Percentiles rank a stretch among this genome's conserved stretches.
phyloP scores from a whole-genome alignment of 2,329 filamentous ascomycete species.

The Pseudodiploospora longispora region DNA sequence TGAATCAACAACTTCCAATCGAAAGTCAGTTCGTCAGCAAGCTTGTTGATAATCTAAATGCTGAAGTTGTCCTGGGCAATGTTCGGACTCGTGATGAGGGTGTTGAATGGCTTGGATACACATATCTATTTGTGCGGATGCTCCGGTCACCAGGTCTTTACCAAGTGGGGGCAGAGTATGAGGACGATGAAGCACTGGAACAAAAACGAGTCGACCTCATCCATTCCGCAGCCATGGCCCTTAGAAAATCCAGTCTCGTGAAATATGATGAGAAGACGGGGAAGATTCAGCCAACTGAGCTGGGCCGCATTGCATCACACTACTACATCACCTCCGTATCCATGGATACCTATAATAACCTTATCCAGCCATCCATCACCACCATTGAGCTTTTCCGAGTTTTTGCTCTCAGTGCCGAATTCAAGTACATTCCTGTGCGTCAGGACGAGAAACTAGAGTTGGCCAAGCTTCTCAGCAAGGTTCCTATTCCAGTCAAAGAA shows the following conservation, averaged over 20 bases:
- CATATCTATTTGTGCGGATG: conserved; percentile 97
- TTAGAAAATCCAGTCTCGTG: conserved; percentile 81
- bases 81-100: conserved; percentile 86
- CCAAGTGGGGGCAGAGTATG: conserved; percentile 91
- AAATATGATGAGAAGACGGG: conserved; percentile 96
- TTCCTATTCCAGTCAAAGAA: conserved; percentile 95
- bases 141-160: conserved; percentile 90
- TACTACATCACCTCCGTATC: conserved; percentile 97
- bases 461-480: conserved; percentile 78
- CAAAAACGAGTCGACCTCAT: conserved; percentile 97
- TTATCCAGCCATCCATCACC: conserved; percentile 87
- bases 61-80: conserved; percentile 91
- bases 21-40: conserved; percentile 93
- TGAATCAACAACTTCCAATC: conserved; percentile 96
- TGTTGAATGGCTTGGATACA: conserved; percentile 98
- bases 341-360: conserved; percentile 94
- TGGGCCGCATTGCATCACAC: conserved; percentile 91
- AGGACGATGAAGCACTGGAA: conserved; percentile 82
- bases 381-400: conserved; percentile 95
- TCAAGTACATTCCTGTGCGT: conserved; percentile 96
- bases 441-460: conserved; percentile 97
- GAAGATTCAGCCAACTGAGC: conserved; percentile 80
- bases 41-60: conserved; percentile 91
- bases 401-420: conserved; percentile 92
- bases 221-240: conserved; percentile 80